phyloP scores from a whole-genome alignment of 2,329 filamentous ascomycete species.

The Alternaria atra region DNA sequence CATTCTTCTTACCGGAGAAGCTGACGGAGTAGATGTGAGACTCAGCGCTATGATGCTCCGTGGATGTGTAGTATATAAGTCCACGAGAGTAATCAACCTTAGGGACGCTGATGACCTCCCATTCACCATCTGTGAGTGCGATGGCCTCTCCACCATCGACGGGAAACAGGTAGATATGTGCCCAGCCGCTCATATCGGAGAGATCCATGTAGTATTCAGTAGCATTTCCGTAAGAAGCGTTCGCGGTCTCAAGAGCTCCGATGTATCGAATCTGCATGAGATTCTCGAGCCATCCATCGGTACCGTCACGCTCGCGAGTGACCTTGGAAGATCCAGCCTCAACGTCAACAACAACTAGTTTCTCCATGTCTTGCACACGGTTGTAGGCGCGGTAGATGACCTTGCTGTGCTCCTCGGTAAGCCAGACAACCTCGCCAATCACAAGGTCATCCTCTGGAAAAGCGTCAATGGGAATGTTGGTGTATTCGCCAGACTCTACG shows the following conservation, averaged over 20 bases:
- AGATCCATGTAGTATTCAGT: slow-evolving; percentile 70
- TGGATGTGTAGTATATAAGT: slow-evolving; percentile 71
- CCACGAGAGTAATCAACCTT: slow-evolving; percentile 66
- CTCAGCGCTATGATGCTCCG: slow-evolving; percentile 72
- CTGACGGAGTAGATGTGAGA: slow-evolving; percentile 73
- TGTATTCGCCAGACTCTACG: slow-evolving; percentile 58
- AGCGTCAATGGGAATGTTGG: slow-evolving; percentile 62
- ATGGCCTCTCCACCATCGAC: slow-evolving; percentile 64
- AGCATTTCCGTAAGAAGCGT: slow-evolving; percentile 48
- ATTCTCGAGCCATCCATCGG: slow-evolving; percentile 70
- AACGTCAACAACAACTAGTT: slow-evolving; percentile 68
- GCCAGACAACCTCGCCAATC: slow-evolving; percentile 73
- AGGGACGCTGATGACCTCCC: slow-evolving; percentile 69
- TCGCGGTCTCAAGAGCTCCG: slow-evolving; percentile 51
- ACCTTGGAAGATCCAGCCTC: slow-evolving; percentile 56
- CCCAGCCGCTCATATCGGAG: slow-evolving; percentile 72
- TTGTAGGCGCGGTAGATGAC: slow-evolving; percentile 73
- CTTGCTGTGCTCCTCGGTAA: slow-evolving; percentile 68
- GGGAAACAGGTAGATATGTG: slow-evolving; percentile 71
- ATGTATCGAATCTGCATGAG: slow-evolving; percentile 65
- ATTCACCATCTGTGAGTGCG: slow-evolving; percentile 70
- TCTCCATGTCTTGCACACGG: slow-evolving; percentile 72
- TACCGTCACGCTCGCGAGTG: slow-evolving; percentile 66
- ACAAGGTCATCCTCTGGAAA: slow-evolving; percentile 70
- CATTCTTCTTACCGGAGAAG: slow-evolving; percentile 63